Conservation (phyloP, 2,329 filamentous ascomycete species). For the Xylariales sp. region DNA sequence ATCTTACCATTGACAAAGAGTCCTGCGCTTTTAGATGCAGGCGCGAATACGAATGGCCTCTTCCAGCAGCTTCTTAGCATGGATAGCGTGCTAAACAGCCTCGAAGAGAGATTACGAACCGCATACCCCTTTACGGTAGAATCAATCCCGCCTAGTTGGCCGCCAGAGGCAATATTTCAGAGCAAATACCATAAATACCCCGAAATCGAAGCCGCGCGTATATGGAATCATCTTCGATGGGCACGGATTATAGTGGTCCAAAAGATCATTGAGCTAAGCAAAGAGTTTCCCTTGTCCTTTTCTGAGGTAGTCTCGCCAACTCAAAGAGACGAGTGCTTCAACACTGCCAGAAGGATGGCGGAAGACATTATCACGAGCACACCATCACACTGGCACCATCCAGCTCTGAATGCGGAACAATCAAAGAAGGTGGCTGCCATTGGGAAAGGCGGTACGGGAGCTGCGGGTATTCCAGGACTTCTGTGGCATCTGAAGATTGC, state of each 20-base stretch:
- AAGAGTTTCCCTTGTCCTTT: constrained; percentile 33
- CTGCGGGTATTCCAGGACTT: constrained; percentile 42
- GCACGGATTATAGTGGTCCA: constrained; percentile 50
- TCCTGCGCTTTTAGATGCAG: constrained; percentile 32
- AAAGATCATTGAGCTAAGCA: constrained; percentile 37
- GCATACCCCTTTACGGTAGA: constrained; percentile 33
- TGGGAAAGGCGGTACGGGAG: constrained; percentile 38
- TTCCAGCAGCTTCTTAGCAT: constrained; percentile 35
- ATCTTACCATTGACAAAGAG: constrained; percentile 30
- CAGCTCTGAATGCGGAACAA: constrained; percentile 33
- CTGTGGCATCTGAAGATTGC: constrained; percentile 45
- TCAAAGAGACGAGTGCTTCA: constrained; percentile 25
- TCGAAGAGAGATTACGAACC: constrained; percentile 29
- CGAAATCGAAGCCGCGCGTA: constrained; percentile 47
- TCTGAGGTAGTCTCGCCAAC: constrained; percentile 22
- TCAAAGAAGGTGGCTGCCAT: constrained; percentile 28
- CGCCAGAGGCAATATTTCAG: constrained; percentile 41
- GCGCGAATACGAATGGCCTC: constrained; percentile 24
- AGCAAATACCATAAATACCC: constrained; percentile 51
- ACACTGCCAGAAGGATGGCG: constrained; percentile 31
- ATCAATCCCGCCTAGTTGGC: constrained; percentile 20
- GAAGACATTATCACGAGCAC: constrained; percentile 41
- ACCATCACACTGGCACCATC: constrained; percentile 49
- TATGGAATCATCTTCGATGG: constrained; percentile 59
- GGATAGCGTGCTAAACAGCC: constrained; percentile 32